Evolutionary conservation across 345 rosid species (phyloP), one percentile per base, ranked within the genome.

Genomic region (Eucalyptus cladocalyx): DNA sequence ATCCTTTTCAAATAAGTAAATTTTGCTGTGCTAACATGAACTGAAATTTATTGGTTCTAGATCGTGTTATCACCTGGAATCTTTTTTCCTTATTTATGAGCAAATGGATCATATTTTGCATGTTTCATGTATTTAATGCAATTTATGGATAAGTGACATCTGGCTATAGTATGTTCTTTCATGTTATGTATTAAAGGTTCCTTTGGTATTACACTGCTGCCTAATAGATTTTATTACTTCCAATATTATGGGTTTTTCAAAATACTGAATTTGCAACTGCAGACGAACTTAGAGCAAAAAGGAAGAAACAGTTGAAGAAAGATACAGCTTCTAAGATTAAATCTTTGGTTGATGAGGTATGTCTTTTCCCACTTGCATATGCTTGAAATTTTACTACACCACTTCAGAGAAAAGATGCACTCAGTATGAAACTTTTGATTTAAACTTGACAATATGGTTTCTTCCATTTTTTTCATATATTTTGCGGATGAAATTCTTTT

Each of bases 241-340:
- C 56, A 12, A 32, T 65, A 32, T 69, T 50, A n/a, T 49, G 86
- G 50, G 28, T 48, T 42, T 53, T 50, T 32, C 37, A 17, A 62
- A 34, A 45, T 86, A n/a, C 30, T 54, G 56, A 62, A 42, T 51
- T 86, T 92, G 89, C 40, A 89, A 90, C 86, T 91, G 95, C 98
- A 98, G 99, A 95, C 32, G 99, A 98, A 93, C 99, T 98, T 95
- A 93, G 90, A 90, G 94, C 95, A 89, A 98, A 96, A 92, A 94
- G 99, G 94, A 98, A 95, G 94, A 98, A 96, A 90, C 99, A 95
- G 91, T 92, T 98, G 93, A 98, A 96, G 96, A 98, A 98, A 94
- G 97, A 97, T 92, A 94, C 96, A 37, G 98, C 99, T 90, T 94
- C 97, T 67, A 98, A 98, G 90, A 91, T 96, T 80, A 98, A 98